phyloP scores from a whole-genome alignment of 202 grass and related monocot species.

The Dendrocalamus latiflorus region DNA sequence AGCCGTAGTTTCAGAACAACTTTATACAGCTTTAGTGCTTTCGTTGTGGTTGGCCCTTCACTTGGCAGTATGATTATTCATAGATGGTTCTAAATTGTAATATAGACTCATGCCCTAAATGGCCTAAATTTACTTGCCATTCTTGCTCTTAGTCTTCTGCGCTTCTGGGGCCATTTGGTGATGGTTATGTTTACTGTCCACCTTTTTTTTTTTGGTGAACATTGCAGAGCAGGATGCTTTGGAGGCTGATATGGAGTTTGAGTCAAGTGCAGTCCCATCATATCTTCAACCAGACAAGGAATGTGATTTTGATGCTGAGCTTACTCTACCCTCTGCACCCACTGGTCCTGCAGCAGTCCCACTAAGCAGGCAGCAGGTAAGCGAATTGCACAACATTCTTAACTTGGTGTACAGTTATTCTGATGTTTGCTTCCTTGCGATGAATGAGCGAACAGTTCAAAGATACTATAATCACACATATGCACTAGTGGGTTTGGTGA shows the following conservation, averaged over 20 bases:
- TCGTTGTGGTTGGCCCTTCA: background rate
- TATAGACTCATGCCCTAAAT: background rate
- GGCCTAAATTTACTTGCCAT: background rate
- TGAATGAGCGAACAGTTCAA: background rate
- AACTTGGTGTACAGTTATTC: background rate
- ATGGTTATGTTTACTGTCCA: background rate
- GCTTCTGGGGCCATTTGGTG: background rate
- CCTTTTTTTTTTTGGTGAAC: background rate
- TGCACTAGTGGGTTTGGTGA: background rate
- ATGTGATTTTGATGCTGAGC: conserved; percentile 56
- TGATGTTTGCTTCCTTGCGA: background rate
- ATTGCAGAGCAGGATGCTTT: conserved; percentile 74
- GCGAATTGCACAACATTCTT: background rate
- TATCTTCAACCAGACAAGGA: conserved; percentile 92
- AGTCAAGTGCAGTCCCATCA: conserved; percentile 66
- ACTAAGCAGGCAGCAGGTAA: conserved; percentile 46
- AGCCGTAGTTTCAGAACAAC: background rate
- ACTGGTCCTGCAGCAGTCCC: conserved; percentile 47
- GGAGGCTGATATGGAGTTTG: conserved; percentile 81
- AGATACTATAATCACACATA: background rate
- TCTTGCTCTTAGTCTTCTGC: background rate
- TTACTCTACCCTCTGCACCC: conserved; percentile 70
- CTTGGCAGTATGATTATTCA: background rate
- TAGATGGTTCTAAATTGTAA: background rate
- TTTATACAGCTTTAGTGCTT: background rate